phyloP scores from a whole-genome alignment of 805 yeast species.

The Nakazawaea wyomingensis region DNA sequence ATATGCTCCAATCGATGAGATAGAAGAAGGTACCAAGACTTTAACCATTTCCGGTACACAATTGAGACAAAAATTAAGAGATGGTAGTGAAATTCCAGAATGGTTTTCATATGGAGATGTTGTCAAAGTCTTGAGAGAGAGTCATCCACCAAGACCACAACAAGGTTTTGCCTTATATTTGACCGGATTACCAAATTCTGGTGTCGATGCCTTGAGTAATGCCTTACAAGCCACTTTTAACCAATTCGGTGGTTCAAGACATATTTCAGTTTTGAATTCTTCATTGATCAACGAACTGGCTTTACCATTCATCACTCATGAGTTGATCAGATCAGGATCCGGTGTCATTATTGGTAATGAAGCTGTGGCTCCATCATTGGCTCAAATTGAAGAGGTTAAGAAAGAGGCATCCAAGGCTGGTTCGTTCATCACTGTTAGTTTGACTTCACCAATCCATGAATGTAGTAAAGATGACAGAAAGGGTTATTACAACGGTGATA shows the following conservation, averaged over 20 bases:
- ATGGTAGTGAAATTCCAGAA: constrained; percentile 85
- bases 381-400: constrained; percentile 37
- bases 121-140: constrained; percentile 81
- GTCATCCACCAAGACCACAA: constrained; percentile 83
- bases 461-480: constrained; percentile 43
- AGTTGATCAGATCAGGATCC: constrained; percentile 83
- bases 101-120: constrained; percentile 99
- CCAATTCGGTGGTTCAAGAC: constrained; percentile 83
- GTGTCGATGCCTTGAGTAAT: constrained; percentile 61
- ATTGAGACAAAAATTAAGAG: constrained; percentile 78
- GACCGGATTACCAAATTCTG: constrained; percentile 53
- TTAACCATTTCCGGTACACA: constrained; percentile 94
- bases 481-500: constrained; percentile 42
- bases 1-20: constrained; percentile 92
- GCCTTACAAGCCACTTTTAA: constrained; percentile 88
- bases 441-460: constrained; percentile 42
- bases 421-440: constrained; percentile 45
- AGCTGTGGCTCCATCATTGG: constrained; percentile 36
- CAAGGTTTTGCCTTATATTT: constrained; percentile 86
- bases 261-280: constrained; percentile 52
- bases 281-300: constrained; percentile 26
- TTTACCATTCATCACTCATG: constrained; percentile 63
- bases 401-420: constrained; percentile 43
- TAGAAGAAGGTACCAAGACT: constrained; percentile 72
- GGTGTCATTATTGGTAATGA: constrained; percentile 73